Base-by-base conservation (phyloP, 2,329 filamentous ascomycete species). In the Pestalotiopsis sp. region DNA sequence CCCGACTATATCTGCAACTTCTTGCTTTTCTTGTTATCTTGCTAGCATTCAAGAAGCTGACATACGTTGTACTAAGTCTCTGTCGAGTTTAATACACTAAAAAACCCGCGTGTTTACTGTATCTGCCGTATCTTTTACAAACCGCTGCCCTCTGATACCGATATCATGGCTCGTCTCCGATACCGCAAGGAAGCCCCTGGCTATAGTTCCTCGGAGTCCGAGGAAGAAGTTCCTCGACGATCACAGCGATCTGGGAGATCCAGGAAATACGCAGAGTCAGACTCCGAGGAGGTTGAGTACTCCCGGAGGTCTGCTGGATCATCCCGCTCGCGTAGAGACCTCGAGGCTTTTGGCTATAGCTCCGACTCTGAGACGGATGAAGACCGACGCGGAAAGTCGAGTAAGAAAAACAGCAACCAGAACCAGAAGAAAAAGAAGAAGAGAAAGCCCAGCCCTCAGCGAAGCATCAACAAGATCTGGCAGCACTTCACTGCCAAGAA, bases 391-490 rank as follows among this genome's bases (percentile, higher is more conserved):
- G 80, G 80, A 5, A 75, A 80, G 62, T 73, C 75, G 49, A 80
- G 66, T 25, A 78, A 69, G 3, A 70, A 69, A 64, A 80, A 71
- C 64, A 73, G 4, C 64, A 78, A 68, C 14, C 80, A 80, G 60
- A 79, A 82, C 36, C 84, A 88, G 73, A 87, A 88, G 75, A 88
- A 88, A 77, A 86, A 85, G 74, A 87, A 87, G 76, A 87, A 86
- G 80, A 83, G 85, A 74, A 84, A 86, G 71, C 82, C 87, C 14
- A 83, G 86, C 2, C 90, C 91, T 0, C 91, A 93, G 76, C 85
- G 89, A 74, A 86, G 85, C 69, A 91, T 93, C 77, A 89, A 92
- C 76, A 85, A 86, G 68, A 89, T 91, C 70, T 93, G 91, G 91
- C 85, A 85, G 75, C 84, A 82, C 27, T 90, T 90, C 73, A 80